Percentiles rank a stretch among this genome's conserved stretches.
Evolutionary conservation across 345 rosid genomes (phyloP).

Genomic region (Psidium guajava): DNA sequence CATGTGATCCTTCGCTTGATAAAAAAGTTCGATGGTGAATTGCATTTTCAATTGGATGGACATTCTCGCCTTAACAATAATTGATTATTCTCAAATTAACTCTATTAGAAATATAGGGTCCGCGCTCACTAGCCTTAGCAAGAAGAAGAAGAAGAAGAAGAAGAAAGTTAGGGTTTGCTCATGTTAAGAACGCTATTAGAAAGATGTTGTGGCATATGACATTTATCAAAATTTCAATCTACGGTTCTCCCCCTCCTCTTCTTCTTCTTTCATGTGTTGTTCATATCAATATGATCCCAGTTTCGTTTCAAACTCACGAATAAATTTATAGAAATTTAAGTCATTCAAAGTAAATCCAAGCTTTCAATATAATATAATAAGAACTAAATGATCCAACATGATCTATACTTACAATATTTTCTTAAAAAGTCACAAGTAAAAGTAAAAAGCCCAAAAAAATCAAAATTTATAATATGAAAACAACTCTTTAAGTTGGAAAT

Average conservation of each 20-base stretch:
- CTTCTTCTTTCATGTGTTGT: background rate
- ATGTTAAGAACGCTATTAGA: background rate
- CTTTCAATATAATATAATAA: background rate
- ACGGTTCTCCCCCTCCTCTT: rapidly evolving
- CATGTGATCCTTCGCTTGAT: background rate
- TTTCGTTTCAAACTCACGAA: rapidly evolving
- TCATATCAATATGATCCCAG: background rate
- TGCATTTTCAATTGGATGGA: background rate
- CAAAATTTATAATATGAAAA: background rate
- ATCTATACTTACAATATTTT: background rate
- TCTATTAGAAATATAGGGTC: no score
- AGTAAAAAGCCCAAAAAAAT: background rate
- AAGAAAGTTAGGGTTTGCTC: background rate
- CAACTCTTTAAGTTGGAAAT: background rate
- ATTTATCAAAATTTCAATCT: background rate
- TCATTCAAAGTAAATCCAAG: background rate
- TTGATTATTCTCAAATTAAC: no score
- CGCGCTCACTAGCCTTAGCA: background rate
- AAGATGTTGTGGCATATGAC: background rate
- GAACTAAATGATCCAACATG: background rate
- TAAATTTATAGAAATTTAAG: background rate
- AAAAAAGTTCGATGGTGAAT: background rate
- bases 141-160: background rate
- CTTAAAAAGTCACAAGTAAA: background rate
- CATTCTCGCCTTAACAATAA: background rate